Conservation (phyloP, 441 rosid species). For the Jatropha podagrica region DNA sequence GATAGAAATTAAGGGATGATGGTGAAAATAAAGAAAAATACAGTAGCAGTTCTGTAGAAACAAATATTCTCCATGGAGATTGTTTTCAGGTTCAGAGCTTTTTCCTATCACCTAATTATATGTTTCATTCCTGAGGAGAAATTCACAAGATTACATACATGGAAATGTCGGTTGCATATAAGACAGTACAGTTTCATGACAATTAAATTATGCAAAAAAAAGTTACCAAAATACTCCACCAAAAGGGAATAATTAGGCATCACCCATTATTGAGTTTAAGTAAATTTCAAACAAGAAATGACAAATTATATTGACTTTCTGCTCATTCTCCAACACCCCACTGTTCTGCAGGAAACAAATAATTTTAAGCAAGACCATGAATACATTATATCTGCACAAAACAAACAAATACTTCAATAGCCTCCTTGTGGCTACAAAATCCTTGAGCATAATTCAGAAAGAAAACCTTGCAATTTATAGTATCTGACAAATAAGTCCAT, state of each 20-base stretch:
- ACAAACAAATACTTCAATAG: slow-evolving; percentile 1
- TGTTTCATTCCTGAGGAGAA: background rate
- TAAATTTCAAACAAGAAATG: slow-evolving; percentile 24
- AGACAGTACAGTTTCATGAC: background rate
- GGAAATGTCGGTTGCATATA: background rate
- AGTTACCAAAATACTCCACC: slow-evolving; percentile 1
- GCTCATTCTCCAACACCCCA: background rate
- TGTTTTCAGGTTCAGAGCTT: too few species aligned
- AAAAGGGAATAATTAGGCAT: background rate
- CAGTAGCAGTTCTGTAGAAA: background rate
- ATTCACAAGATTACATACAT: background rate
- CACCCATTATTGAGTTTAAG: slow-evolving; percentile 1
- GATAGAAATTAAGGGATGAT: background rate
- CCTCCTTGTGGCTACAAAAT: background rate
- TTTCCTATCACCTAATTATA: too few species aligned
- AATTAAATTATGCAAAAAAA: slow-evolving; percentile 13
- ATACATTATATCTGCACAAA: background rate
- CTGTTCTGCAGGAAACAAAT: background rate
- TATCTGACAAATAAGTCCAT: background rate
- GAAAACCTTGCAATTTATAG: background rate
- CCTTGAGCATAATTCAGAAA: background rate
- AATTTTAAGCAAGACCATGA: background rate
- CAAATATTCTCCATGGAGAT: background rate
- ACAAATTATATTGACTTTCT: slow-evolving; percentile 19
- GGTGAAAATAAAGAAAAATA: slow-evolving; percentile 8